Conservation (phyloP, 1,284 basidiomycete genomes). For the Ganoderma resinaceum region DNA sequence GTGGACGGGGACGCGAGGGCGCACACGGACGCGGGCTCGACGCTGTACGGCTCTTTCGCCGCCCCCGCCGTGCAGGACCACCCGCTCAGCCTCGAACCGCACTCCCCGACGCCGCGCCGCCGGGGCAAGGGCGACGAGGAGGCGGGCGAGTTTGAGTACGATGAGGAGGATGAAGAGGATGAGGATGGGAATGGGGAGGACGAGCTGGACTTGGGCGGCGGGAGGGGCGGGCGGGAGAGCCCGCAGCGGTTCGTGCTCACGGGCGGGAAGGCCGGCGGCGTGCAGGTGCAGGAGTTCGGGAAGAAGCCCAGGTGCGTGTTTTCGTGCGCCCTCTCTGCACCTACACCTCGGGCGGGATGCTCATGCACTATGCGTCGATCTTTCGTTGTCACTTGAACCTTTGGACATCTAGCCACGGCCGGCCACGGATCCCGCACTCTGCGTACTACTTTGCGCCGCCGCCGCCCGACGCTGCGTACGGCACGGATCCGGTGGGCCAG, state of each 20-base stretch:
- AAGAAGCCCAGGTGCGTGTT: conserved; percentile 26
- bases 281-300: conserved; percentile 34
- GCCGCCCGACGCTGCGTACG: conserved; percentile 73
- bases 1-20: neutral
- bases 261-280: conserved; percentile 25
- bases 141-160: neutral
- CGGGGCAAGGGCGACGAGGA: conserved; percentile 52
- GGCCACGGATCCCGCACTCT: conserved; percentile 71
- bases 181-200: conserved; percentile 7
- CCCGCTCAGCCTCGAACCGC: conserved; percentile 44
- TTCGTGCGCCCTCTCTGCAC: neutral
- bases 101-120: conserved; percentile 57
- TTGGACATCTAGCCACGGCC: conserved; percentile 25
- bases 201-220: conserved; percentile 5
- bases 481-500: conserved; percentile 77
- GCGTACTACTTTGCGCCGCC: conserved; percentile 87
- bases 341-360: neutral
- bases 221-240: conserved; percentile 22
- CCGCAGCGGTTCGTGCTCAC: conserved; percentile 27
- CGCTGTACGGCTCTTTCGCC: conserved; percentile 26
- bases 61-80: conserved; percentile 32
- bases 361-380: neutral
- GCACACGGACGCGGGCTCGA: conserved; percentile 19
- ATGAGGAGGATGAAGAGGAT: neutral
- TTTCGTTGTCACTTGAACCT: neutral